These are phyloP conservation scores for Phellopilus nigrolimitatus DNA, from an alignment of 1,284 basidiomycete species.

Conservation along the genomic window DNA sequence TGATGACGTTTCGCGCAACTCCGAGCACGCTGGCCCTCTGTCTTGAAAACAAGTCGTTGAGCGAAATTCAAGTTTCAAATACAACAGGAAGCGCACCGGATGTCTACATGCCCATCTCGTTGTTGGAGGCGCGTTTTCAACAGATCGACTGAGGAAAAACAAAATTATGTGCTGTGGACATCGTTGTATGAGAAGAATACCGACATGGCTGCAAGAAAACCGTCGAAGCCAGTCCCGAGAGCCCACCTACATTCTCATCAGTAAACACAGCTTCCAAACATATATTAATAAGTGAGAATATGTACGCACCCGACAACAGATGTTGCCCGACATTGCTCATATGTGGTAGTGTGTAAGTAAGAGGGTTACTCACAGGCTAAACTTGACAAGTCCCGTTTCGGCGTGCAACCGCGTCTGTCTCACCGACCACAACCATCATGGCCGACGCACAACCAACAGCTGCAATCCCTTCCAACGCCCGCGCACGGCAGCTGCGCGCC, in stretches of 20 bases:
- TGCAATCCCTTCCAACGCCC: constrained; percentile 54
- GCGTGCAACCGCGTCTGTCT: neutral
- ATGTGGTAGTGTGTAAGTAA: constrained; percentile 19
- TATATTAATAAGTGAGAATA: constrained; percentile 5
- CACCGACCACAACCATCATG: constrained; percentile 16
- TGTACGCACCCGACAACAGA: constrained; percentile 62
- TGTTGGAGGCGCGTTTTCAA: constrained; percentile 88
- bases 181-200: constrained; percentile 23
- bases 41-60: constrained; percentile 13
- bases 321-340: constrained; percentile 74
- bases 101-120: constrained; percentile 42
- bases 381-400: neutral
- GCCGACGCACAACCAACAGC: constrained; percentile 15
- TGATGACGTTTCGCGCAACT: constrained; percentile 56
- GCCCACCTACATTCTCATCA: constrained; percentile 44
- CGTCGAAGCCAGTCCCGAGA: constrained; percentile 72
- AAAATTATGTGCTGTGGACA: neutral
- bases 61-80: constrained; percentile 10
- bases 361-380: neutral
- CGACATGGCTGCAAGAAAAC: constrained; percentile 74
- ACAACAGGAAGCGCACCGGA: constrained; percentile 31
- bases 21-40: constrained; percentile 42
- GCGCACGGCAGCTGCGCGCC: constrained; percentile 75
- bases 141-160: constrained; percentile 61
- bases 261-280: constrained; percentile 1